These are phyloP conservation scores for Sutorius australiensis DNA, from an alignment of 768 basidiomycete species.

Conservation along the genomic window DNA sequence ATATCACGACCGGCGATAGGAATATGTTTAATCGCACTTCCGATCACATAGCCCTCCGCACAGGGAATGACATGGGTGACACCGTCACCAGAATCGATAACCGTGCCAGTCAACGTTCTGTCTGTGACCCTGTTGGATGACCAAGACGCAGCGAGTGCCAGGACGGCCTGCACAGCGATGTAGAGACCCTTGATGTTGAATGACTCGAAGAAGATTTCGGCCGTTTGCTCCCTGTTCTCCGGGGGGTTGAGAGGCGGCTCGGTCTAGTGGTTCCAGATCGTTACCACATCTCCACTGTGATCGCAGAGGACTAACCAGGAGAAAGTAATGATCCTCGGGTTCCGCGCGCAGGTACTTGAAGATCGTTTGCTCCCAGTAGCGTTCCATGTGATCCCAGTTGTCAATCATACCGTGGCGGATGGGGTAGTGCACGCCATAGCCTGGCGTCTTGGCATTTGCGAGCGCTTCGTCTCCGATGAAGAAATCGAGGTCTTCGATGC, in stretches of 20 bases:
- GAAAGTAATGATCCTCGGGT: slow-evolving; percentile 98
- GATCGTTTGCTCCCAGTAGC: slow-evolving; percentile 99
- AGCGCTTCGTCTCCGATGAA: slow-evolving; percentile 99
- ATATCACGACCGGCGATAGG: slow-evolving; percentile 98
- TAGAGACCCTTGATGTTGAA: slow-evolving; percentile 99
- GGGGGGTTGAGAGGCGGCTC: slow-evolving; percentile 98
- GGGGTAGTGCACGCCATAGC: slow-evolving; percentile 93
- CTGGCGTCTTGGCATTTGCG: slow-evolving; percentile 90
- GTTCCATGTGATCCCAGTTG: slow-evolving; percentile 98
- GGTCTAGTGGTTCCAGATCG: slow-evolving; percentile 54
- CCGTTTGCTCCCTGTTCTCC: slow-evolving; percentile 98
- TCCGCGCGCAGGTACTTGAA: slow-evolving; percentile 99
- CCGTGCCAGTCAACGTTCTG: slow-evolving; percentile 92
- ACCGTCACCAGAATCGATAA: slow-evolving; percentile 98
- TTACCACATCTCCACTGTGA: background rate
- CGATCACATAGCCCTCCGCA: slow-evolving; percentile 98
- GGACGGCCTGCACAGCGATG: slow-evolving; percentile 97
- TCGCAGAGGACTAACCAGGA: slow-evolving; percentile 61
- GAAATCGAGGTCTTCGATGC: slow-evolving; percentile 98
- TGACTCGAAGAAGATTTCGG: slow-evolving; percentile 99
- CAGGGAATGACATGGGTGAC: slow-evolving; percentile 97
- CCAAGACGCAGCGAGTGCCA: slow-evolving; percentile 98
- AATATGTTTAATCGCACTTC: slow-evolving; percentile 97
- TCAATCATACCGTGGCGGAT: slow-evolving; percentile 98
- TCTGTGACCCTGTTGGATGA: slow-evolving; percentile 85